Base-by-base conservation (phyloP, 257 asterid genomes). In the Euphrasia confusa region DNA sequence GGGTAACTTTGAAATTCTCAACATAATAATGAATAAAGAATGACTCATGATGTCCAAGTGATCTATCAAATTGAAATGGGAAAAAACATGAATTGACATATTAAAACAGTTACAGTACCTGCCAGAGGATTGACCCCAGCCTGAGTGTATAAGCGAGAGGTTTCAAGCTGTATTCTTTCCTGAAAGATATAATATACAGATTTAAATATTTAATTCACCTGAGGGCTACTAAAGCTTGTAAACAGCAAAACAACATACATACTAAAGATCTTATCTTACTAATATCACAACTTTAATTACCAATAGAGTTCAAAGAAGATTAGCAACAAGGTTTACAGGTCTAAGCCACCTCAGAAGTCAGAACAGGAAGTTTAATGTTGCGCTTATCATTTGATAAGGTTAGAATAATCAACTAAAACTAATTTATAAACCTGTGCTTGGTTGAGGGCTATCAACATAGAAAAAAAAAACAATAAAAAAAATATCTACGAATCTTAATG, bases 151-250 rank as follows among this genome's bases (percentile, higher is more conserved):
- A 93, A 68, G 64, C 97, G 96, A 49, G 97, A 74, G 61, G 99
- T 89, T 82, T 93, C 99, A n/a, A 93, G 99, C 74, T 89, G 97
- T 76, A 93, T 87, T 78, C 99, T 87, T 80, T 93, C 99, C 99
- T 82, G 83, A 53, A 75, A 77, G 15, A 35, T 59, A 60, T 66
- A 68, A 68, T 64, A 53, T 24, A 68, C 10, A 72, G 24, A 66
- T 17, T 66, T 57, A 76, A 66, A 72, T 18, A 66, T 17, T 66
- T 57, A 76, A 66, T 58, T 54, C 65, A 54, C 50, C 56, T 10
- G 42, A 10, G 55, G 42, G 42, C 42, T 37, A 37, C 10, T 2
- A 39, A 68, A 67, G 24, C 64, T 39, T 63, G 55, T 15, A 65
- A 62, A 37, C 8, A 33, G 56, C 18, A 59, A 54, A 54, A n/a